phyloP scores from a whole-genome alignment of 805 yeast genomes.

The Kazachstania kunashirensis region DNA sequence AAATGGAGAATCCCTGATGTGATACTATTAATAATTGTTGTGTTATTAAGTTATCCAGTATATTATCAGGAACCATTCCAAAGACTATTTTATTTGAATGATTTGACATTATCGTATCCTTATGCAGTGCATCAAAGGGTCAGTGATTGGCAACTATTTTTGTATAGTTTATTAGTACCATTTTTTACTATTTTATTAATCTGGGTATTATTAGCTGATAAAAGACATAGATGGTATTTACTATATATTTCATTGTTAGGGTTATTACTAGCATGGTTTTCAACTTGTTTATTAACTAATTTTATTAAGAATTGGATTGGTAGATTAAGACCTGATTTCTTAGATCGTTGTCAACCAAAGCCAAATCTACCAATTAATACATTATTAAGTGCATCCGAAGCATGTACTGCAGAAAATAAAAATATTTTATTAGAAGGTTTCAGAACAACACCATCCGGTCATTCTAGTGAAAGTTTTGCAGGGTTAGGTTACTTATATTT shows the following conservation, averaged over 20 bases:
- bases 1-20: conserved; percentile 36
- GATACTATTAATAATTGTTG: conserved; percentile 25
- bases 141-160: conserved; percentile 41
- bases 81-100: conserved; percentile 68
- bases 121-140: conserved; percentile 69
- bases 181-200: conserved; percentile 29
- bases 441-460: conserved; percentile 78
- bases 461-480: conserved; percentile 60
- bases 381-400: conserved; percentile 52
- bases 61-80: conserved; percentile 50
- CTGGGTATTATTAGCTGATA: conserved; percentile 30
- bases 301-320: conserved; percentile 77
- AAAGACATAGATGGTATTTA: conserved; percentile 48
- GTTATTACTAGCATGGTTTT: conserved; percentile 45
- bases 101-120: conserved; percentile 73
- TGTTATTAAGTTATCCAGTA: conserved; percentile 28
- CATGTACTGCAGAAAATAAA: conserved; percentile 46
- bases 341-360: conserved; percentile 72
- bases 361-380: conserved; percentile 45
- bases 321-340: conserved; percentile 84
- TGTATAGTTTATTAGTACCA: conserved; percentile 49
- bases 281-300: conserved; percentile 59
- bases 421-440: conserved; percentile 53
- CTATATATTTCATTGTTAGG: conserved; percentile 62
- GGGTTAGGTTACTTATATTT: conserved; percentile 54